Conservation (phyloP, 148 eudicot genomes). For the Camellia japonica region DNA sequence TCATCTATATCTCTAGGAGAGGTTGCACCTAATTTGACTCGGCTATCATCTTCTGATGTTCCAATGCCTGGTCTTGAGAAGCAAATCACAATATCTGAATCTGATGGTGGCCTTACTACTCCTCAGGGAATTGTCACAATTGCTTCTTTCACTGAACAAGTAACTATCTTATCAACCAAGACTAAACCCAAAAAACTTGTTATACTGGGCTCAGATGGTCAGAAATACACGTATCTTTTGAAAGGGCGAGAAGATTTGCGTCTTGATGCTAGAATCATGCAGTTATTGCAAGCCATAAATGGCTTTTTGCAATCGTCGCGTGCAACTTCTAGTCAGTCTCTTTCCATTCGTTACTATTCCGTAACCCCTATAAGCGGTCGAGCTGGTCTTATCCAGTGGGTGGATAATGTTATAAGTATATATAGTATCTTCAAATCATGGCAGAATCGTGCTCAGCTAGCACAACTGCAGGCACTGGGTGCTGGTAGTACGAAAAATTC, state of each 20-base stretch:
- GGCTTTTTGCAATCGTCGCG: conserved; percentile 70
- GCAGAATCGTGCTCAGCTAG: conserved; percentile 78
- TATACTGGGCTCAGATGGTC: conserved; percentile 92
- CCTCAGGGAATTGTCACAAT: conserved; percentile 73
- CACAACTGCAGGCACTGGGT: conserved; percentile 54
- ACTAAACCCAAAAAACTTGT: conserved; percentile 94
- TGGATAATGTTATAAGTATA: conserved; percentile 84
- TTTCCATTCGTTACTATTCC: conserved; percentile 83
- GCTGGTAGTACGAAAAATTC: conserved; percentile 50
- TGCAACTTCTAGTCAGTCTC: conserved; percentile 49
- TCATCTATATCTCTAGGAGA: conserved; percentile 73
- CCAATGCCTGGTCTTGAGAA: conserved; percentile 99
- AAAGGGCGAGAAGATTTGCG: conserved; percentile 99
- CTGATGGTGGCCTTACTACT: conserved; percentile 43
- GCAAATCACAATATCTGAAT: conserved; percentile 60
- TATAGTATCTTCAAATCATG: conserved; percentile 90
- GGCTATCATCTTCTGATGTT: conserved; percentile 74
- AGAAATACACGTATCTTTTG: conserved; percentile 82
- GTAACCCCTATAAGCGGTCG: conserved; percentile 97
- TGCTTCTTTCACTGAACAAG: conserved; percentile 82
- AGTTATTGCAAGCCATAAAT: conserved; percentile 82
- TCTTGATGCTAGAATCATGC: conserved; percentile 99
- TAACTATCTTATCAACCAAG: conserved; percentile 81
- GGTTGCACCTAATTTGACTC: conserved; percentile 89
- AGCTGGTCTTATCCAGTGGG: conserved; percentile 99